Base-by-base conservation (phyloP, 2,329 filamentous ascomycete genomes). In the Thielaviopsis euricoi region DNA sequence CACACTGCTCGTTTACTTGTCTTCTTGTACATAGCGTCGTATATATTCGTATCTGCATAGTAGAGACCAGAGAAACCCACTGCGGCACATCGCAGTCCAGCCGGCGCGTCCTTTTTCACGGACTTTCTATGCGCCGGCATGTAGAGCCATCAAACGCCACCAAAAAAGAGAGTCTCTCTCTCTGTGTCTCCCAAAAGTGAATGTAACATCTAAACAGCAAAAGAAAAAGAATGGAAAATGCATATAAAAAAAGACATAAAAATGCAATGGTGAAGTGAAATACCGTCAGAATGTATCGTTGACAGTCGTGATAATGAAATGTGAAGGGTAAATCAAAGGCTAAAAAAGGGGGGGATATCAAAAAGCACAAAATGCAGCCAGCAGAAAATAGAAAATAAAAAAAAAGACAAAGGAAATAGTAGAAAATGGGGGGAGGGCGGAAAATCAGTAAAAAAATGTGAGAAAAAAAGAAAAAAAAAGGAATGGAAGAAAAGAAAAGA, bases 381-480 rank as follows among this genome's bases (percentile, higher is more conserved):
- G 9, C 4, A 26, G 25, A 26, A 26, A 26, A 46, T 40, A 43
- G 33, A 54, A 19, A 54, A 19, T 12, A 56, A 29, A 57, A 29
- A 26, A 59, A 46, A 56, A 52, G 26, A 59, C 49, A 60, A 55
- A 52, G 46, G 46, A 57, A 51, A 55, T 37, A 53, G 13, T 46
- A 46, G 43, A 50, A 51, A 53, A 53, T 50, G 22, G 29, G 6
- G 22, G 25, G 22, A 53, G 22, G 25, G n/a, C 12, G 15, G 40
- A 46, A 26, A 43, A n/a, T 23, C 21, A 55, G 52, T 55, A 49
- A 49, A 46, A 21, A 46, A 49, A 3, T 26, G 22, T 23, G 40
- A 52, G 3, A 48, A 17, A 12, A 9, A 19, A 12, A 50, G 15
- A 52, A 55, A 53, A 25, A 4, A 52, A 43, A 51, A 48, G 12